Conservation (phyloP, 2,329 filamentous ascomycete species). For the Colletotrichum magnum region DNA sequence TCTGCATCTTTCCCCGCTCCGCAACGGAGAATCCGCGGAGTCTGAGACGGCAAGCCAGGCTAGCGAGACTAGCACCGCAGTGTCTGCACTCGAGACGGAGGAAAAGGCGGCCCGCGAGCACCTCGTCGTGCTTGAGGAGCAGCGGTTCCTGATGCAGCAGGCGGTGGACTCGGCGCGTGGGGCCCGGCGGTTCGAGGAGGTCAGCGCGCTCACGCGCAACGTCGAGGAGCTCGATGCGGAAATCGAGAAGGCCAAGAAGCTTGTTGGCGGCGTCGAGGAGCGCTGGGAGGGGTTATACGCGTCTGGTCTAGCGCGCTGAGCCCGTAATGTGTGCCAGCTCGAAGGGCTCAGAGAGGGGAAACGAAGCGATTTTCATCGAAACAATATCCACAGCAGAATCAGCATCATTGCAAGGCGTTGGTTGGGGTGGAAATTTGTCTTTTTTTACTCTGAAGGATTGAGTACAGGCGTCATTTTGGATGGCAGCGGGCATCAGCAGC, state of each 20-base stretch:
- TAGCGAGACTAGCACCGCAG: slow-evolving; percentile 67
- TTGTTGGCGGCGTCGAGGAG: slow-evolving; percentile 76
- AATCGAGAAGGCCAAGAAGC: slow-evolving; percentile 77
- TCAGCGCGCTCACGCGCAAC: slow-evolving; percentile 83
- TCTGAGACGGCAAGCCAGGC: slow-evolving; percentile 65
- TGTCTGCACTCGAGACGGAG: slow-evolving; percentile 79
- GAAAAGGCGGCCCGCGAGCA: slow-evolving; percentile 86
- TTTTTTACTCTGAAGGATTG: too few relatives aligned
- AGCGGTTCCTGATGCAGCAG: slow-evolving; percentile 88
- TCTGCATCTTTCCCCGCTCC: slow-evolving; percentile 56
- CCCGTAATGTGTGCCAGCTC: not conserved
- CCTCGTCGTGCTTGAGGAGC: slow-evolving; percentile 89
- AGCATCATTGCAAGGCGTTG: slow-evolving; percentile 54
- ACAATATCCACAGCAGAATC: slow-evolving; percentile 45
- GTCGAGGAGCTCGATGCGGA: slow-evolving; percentile 86
- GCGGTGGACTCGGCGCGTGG: slow-evolving; percentile 86
- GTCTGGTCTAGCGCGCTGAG: slow-evolving; percentile 34
- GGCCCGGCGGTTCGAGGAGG: slow-evolving; percentile 87
- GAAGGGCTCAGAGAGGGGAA: not conserved
- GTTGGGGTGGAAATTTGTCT: not conserved
- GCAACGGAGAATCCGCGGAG: slow-evolving; percentile 62
- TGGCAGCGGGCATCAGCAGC: too few relatives aligned
- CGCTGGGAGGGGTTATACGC: slow-evolving; percentile 68
- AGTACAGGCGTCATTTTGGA: too few relatives aligned
- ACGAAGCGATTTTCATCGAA: not conserved